A percentile compares a stretch with the other conserved stretches of the same genome.
These are phyloP conservation scores for Diversispora eburnea DNA, from an alignment of 192 early-diverging fungal genomes.

Conservation along the genomic window DNA sequence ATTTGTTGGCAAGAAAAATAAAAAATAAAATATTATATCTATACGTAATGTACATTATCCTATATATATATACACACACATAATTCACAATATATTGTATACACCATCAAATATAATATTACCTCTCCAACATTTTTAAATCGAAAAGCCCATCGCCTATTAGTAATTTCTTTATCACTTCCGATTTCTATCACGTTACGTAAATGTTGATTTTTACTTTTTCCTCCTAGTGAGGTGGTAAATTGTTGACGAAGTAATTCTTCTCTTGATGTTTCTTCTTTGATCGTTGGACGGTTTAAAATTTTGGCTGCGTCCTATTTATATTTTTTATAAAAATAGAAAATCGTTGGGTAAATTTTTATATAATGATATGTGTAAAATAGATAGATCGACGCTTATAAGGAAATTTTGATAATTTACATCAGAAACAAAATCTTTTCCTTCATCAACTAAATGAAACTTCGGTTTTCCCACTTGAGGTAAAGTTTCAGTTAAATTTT, in stretches of 20 bases:
- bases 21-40: not conserved
- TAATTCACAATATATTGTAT: not conserved
- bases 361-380: too few relatives aligned
- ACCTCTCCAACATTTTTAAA: slow-evolving; percentile 38
- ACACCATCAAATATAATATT: not conserved
- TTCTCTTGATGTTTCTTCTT: slow-evolving; percentile 36
- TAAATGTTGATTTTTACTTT: slow-evolving; percentile 24
- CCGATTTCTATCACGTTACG: slow-evolving; percentile 14
- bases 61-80: not conserved
- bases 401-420: slow-evolving; percentile 26
- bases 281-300: slow-evolving; percentile 62
- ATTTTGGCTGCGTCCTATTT: slow-evolving; percentile 71
- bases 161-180: slow-evolving; percentile 29
- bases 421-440: slow-evolving; percentile 60
- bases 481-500: slow-evolving; percentile 54
- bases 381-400: not conserved
- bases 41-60: not conserved
- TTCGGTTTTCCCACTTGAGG: slow-evolving; percentile 66
- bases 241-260: slow-evolving; percentile 25
- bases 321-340: not conserved
- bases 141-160: slow-evolving; percentile 40
- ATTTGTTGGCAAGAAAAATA: not conserved
- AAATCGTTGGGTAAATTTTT: too few relatives aligned
- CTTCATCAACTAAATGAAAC: slow-evolving; percentile 82
- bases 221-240: slow-evolving; percentile 32